phyloP scores from a whole-genome alignment of 441 rosid genomes.

The Pelargonium hybrid region DNA sequence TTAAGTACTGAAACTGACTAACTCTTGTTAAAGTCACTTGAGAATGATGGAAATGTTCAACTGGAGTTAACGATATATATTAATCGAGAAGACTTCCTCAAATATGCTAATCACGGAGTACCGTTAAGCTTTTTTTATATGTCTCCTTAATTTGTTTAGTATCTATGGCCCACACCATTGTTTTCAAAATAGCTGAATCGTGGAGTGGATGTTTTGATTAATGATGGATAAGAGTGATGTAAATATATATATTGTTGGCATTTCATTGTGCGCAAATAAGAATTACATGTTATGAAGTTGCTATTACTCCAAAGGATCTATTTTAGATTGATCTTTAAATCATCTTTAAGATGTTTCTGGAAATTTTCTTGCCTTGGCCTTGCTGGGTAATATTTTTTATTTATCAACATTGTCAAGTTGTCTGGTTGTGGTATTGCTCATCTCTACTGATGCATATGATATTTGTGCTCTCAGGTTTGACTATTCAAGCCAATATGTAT shows the following conservation, averaged over 20 bases:
- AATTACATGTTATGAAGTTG: not conserved
- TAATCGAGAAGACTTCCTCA: not conserved
- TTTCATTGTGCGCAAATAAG: not conserved
- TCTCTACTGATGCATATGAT: conserved; percentile 16
- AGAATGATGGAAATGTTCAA: not conserved
- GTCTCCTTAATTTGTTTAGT: not conserved
- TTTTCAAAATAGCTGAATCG: not conserved
- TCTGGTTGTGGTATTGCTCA: not conserved
- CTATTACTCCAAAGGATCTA: not conserved
- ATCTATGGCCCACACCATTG: not conserved
- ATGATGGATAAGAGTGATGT: not conserved
- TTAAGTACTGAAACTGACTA: too few species aligned
- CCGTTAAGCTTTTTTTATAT: not conserved
- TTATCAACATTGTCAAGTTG: not conserved
- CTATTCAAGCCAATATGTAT: conserved; percentile 95
- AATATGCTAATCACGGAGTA: not conserved
- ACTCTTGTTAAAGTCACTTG: not conserved
- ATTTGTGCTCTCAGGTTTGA: conserved; percentile 53
- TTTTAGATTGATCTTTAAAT: not conserved
- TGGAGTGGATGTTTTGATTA: not conserved
- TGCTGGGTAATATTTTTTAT: not conserved
- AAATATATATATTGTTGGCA: not conserved
- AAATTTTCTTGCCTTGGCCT: not conserved
- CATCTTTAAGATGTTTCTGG: not conserved
- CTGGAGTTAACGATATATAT: not conserved